Conservation (phyloP, 1,284 basidiomycete genomes). For the Leccinum angustisporum region DNA sequence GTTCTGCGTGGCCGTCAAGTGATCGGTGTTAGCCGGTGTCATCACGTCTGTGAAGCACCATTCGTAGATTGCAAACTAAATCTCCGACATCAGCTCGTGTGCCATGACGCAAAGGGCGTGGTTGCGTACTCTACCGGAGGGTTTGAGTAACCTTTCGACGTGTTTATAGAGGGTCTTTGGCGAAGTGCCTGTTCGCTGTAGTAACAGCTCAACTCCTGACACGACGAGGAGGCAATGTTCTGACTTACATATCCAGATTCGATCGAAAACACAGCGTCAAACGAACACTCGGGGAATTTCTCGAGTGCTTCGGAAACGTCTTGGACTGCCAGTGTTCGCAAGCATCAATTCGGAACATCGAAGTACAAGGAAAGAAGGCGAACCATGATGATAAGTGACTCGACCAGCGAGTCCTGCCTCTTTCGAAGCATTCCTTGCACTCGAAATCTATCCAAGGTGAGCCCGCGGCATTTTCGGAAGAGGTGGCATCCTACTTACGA, state of each 20-base stretch:
- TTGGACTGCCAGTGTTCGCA: not conserved
- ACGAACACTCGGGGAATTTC: not conserved
- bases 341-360: not conserved
- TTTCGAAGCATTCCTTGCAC: slow-evolving; percentile 3
- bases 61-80: slow-evolving; percentile 16
- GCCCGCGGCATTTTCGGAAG: no score
- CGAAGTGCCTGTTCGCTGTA: slow-evolving; percentile 6
- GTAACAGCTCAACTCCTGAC: not conserved
- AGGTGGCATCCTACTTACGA: slow-evolving; percentile 1
- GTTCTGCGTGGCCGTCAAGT: slow-evolving; percentile 4
- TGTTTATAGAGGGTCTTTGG: slow-evolving; percentile 5
- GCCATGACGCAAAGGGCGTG: not conserved
- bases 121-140: slow-evolving; percentile 11
- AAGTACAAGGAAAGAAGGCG: not conserved
- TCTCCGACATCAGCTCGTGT: not conserved
- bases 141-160: slow-evolving; percentile 12
- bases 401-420: slow-evolving; percentile 6
- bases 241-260: not conserved
- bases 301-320: slow-evolving; percentile 6
- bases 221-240: not conserved
- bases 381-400: slow-evolving; percentile 9
- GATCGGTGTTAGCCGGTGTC: slow-evolving; percentile 6
- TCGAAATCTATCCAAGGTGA: slow-evolving; percentile 6
- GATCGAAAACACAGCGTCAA: not conserved
- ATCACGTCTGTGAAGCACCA: slow-evolving; percentile 15